Percentiles rank a stretch among this genome's conserved stretches.
phyloP scores from a whole-genome alignment of 1,284 basidiomycete genomes.

The Golubevia sp. region DNA sequence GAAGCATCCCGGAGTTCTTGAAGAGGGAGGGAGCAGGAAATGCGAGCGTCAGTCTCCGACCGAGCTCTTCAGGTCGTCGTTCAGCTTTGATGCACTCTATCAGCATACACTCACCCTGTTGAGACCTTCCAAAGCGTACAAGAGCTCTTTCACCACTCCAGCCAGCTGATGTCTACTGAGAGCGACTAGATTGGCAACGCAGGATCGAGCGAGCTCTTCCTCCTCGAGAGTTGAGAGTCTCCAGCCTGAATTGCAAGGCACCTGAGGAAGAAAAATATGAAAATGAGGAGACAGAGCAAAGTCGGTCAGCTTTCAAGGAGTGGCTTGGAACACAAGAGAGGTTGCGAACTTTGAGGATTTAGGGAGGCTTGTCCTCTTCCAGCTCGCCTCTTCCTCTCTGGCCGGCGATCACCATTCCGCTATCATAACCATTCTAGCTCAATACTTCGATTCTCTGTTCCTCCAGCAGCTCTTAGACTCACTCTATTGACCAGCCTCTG shows the following conservation, averaged over 20 bases:
- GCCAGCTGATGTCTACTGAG: constrained; percentile 38
- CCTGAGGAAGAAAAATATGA: constrained; percentile 5
- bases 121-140: constrained; percentile 37
- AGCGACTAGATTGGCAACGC: constrained; percentile 44
- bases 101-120: constrained; percentile 21
- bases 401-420: too few species aligned
- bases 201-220: constrained; percentile 38
- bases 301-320: constrained; percentile 6
- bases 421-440: too few species aligned
- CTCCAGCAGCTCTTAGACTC: too few species aligned
- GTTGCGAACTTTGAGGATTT: background rate
- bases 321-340: background rate
- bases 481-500: constrained; percentile 38
- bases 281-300: constrained; percentile 10
- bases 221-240: constrained; percentile 36
- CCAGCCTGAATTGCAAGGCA: constrained; percentile 44
- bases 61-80: too few species aligned
- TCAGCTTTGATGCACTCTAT: too few species aligned
- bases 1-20: background rate
- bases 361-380: too few species aligned
- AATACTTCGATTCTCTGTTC: too few species aligned
- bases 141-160: constrained; percentile 37
- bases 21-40: background rate
- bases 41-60: too few species aligned
- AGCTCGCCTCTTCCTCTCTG: too few species aligned